Conservation (phyloP, 1,284 basidiomycete genomes). For the Mycosarcoma maydis region DNA sequence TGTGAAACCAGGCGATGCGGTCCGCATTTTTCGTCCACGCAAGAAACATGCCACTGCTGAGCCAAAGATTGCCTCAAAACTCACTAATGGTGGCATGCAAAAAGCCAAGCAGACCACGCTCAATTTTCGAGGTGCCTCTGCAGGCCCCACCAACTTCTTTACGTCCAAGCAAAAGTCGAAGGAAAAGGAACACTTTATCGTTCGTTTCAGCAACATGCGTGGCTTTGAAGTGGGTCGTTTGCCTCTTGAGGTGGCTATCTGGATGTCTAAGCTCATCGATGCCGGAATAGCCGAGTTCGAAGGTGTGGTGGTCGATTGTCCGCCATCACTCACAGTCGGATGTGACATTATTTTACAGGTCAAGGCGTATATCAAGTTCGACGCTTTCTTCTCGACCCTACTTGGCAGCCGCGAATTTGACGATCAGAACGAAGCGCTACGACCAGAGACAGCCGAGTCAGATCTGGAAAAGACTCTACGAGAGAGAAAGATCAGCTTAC, state of each 20-base stretch:
- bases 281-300: slow-evolving; percentile 58
- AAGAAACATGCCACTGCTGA: slow-evolving; percentile 28
- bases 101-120: slow-evolving; percentile 54
- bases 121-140: slow-evolving; percentile 36
- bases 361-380: slow-evolving; percentile 52
- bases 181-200: slow-evolving; percentile 59
- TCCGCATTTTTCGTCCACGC: slow-evolving; percentile 56
- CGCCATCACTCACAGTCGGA: slow-evolving; percentile 51
- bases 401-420: slow-evolving; percentile 1
- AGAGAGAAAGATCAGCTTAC: slow-evolving; percentile 74
- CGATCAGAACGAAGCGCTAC: slow-evolving; percentile 27
- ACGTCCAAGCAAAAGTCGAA: slow-evolving; percentile 38
- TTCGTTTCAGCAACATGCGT: slow-evolving; percentile 62
- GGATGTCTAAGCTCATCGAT: slow-evolving; percentile 64
- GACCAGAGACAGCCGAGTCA: slow-evolving; percentile 77
- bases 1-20: slow-evolving; percentile 54
- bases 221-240: slow-evolving; percentile 64
- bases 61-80: slow-evolving; percentile 12
- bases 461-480: slow-evolving; percentile 78
- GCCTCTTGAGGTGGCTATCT: slow-evolving; percentile 56
- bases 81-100: slow-evolving; percentile 18
- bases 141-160: slow-evolving; percentile 5
- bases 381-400: slow-evolving; percentile 34
- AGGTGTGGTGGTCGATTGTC: slow-evolving; percentile 62
- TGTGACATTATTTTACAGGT: slow-evolving; percentile 63